A percentile compares a stretch with the other conserved stretches of the same genome.
These are phyloP conservation scores for Mycena filopes DNA, from an alignment of 768 basidiomycete genomes.

Conservation along the genomic window DNA sequence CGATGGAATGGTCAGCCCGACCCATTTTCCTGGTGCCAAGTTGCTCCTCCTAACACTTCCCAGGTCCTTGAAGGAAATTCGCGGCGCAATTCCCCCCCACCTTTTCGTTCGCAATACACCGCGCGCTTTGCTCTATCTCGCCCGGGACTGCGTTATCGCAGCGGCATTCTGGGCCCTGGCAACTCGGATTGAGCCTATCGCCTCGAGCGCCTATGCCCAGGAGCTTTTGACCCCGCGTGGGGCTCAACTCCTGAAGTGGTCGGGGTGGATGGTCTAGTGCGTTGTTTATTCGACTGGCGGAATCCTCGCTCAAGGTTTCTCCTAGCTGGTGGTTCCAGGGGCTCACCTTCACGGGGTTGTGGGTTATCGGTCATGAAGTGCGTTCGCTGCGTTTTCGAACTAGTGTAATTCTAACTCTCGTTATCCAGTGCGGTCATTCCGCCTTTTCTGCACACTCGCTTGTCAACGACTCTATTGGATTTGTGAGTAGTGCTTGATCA, in stretches of 20 bases:
- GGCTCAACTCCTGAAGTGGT: slow-evolving; percentile 8
- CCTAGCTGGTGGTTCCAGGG: slow-evolving; percentile 40
- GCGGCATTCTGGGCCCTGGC: slow-evolving; percentile 7
- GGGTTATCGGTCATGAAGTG: slow-evolving; percentile 40
- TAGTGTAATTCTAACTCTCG: not conserved
- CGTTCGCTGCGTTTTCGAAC: not conserved
- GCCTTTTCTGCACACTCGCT: not conserved
- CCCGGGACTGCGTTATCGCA: not conserved
- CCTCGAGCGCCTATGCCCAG: not conserved
- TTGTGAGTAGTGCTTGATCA: slow-evolving; percentile 13
- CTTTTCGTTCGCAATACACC: slow-evolving; percentile 11
- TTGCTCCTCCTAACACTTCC: not conserved
- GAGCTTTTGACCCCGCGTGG: slow-evolving; percentile 2
- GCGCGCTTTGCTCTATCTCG: slow-evolving; percentile 3
- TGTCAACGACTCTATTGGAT: not conserved
- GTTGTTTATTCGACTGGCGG: not conserved
- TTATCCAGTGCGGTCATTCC: not conserved
- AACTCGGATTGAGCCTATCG: not conserved
- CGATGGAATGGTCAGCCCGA: slow-evolving; percentile 12
- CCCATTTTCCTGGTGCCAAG: not conserved
- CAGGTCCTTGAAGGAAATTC: slow-evolving; percentile 23
- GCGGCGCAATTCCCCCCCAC: not conserved
- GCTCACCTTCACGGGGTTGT: slow-evolving; percentile 34
- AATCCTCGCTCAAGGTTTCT: not conserved
- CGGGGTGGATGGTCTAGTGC: slow-evolving; percentile 12